These are phyloP conservation scores for Fusarium subglutinans DNA, from an alignment of 2,329 filamentous ascomycete genomes.

Conservation along the genomic window DNA sequence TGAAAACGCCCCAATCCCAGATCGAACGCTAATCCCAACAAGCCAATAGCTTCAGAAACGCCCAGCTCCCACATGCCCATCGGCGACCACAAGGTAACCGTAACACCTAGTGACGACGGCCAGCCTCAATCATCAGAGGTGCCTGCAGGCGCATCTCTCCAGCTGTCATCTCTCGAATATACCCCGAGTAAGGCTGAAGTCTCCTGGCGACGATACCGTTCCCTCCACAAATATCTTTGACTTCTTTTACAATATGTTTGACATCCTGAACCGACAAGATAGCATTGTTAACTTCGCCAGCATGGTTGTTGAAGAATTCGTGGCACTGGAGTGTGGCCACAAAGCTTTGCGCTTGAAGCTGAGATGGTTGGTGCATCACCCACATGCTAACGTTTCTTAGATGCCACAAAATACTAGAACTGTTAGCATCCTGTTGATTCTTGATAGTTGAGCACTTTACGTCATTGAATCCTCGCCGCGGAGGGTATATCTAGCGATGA, in stretches of 20 bases:
- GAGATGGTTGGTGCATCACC: neutral
- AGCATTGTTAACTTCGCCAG: neutral
- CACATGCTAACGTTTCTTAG: neutral
- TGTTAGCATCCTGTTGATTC: neutral
- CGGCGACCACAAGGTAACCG: neutral
- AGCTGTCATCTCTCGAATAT: neutral
- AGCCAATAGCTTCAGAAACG: neutral
- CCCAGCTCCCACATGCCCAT: no score
- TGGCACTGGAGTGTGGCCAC: fast-evolving
- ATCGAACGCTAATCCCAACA: neutral
- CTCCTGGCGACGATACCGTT: neutral
- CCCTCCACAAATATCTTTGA: neutral
- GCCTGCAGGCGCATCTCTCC: neutral
- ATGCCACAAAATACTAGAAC: neutral
- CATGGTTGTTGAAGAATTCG: neutral
- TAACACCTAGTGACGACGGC: neutral
- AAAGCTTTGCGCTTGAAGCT: neutral
- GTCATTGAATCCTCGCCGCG: no score
- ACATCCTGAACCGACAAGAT: neutral
- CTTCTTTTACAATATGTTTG: fast-evolving
- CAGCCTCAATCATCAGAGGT: neutral
- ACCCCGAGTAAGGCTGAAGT: neutral
- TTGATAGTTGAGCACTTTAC: no score
- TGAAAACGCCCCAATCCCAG: neutral
- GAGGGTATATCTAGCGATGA: neutral